Evolutionary conservation across 2,329 filamentous ascomycete species (phyloP), one percentile per base, ranked within the genome.

Genomic region (Delphinella strobiligena): DNA sequence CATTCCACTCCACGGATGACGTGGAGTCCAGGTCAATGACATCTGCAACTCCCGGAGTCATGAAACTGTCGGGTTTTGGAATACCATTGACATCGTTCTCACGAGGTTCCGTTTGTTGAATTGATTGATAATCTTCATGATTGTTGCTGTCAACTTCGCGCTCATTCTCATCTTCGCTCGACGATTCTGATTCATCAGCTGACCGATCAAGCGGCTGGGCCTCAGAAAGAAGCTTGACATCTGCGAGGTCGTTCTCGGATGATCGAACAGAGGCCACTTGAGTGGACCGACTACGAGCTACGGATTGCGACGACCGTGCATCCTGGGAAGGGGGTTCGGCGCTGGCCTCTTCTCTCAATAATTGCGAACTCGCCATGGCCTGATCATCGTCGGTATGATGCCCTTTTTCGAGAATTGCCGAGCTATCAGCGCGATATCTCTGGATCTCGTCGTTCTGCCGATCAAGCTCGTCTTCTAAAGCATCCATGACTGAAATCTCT

Each of bases 1-100:
- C 3, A 18, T 36, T 22, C 39, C 39, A 41, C 8, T 41, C 18
- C 10, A 35, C 22, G 12, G 40, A 36, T 1, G 36, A 34, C 8
- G 40, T 31, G n/a, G 31, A 34, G 11, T 27, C 14, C n/a, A n/a
- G n/a, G n/a, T n/a, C n/a, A n/a, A n/a, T n/a, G n/a, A n/a, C n/a
- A n/a, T n/a, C n/a, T n/a, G n/a, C n/a, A n/a, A n/a, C n/a, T n/a
- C n/a, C n/a, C n/a, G n/a, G n/a, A n/a, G n/a, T n/a, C n/a, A n/a
- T n/a, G n/a, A n/a, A n/a, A n/a, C n/a, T n/a, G n/a, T n/a, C n/a
- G n/a, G n/a, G n/a, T n/a, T n/a, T n/a, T n/a, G n/a, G n/a, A n/a
- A n/a, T n/a, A n/a, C n/a, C n/a, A n/a, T n/a, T n/a, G n/a, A n/a
- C n/a, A n/a, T n/a, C n/a, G n/a, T n/a, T n/a, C n/a, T n/a, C n/a